These are phyloP conservation scores for Didymella lethalis DNA, from an alignment of 2,329 filamentous ascomycete genomes.

Conservation along the genomic window DNA sequence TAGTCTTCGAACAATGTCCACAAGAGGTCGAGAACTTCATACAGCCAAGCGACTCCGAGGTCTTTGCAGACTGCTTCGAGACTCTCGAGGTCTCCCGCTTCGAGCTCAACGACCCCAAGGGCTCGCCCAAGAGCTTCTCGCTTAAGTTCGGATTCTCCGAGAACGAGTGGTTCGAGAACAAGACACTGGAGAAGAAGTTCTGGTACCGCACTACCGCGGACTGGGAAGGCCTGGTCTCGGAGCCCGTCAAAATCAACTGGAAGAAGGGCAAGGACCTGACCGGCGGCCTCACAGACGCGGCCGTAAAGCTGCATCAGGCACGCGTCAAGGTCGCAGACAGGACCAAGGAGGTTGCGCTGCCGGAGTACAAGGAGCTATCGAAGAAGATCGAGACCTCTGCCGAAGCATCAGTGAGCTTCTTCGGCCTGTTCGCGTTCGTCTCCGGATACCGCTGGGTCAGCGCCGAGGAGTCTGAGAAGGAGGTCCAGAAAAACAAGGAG, in stretches of 20 bases:
- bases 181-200: conserved; percentile 87
- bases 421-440: conserved; percentile 84
- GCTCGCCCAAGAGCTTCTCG: conserved; percentile 80
- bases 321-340: conserved; percentile 56
- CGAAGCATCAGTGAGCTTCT: conserved; percentile 78
- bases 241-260: conserved; percentile 87
- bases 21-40: conserved; percentile 88
- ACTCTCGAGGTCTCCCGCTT: conserved; percentile 79
- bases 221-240: conserved; percentile 81
- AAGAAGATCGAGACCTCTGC: conserved; percentile 65
- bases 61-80: conserved; percentile 74
- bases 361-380: conserved; percentile 63
- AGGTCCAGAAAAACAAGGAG: conserved; percentile 67
- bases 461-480: conserved; percentile 73
- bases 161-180: conserved; percentile 84
- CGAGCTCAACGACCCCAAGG: conserved; percentile 72
- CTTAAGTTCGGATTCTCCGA: conserved; percentile 76
- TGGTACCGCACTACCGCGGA: conserved; percentile 77
- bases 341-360: conserved; percentile 63
- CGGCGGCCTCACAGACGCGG: conserved; percentile 77
- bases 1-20: conserved; percentile 87
- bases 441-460: conserved; percentile 70
- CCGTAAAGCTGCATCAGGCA: conserved; percentile 72
- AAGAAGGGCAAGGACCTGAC: conserved; percentile 81
- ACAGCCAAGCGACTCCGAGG: conserved; percentile 76